Evolutionary conservation across 768 basidiomycete genomes (phyloP).

Genomic region (Amanita thiersii): DNA sequence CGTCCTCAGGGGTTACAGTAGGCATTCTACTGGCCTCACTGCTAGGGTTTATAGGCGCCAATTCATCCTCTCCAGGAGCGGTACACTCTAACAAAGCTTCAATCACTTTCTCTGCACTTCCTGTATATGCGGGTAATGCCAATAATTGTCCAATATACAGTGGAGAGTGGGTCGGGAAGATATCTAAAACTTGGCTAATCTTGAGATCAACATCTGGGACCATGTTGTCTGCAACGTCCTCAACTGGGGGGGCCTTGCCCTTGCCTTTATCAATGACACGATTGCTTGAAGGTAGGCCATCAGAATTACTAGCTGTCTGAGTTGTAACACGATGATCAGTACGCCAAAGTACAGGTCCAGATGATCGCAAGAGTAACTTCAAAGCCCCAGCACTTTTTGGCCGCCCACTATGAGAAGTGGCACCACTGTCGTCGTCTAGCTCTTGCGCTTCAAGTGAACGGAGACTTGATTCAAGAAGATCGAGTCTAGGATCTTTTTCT

Average conservation of each 20-base stretch:
- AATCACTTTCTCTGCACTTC: slow-evolving; percentile 54
- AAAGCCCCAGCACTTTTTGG: slow-evolving; percentile 46
- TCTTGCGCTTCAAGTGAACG: slow-evolving; percentile 26
- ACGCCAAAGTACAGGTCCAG: slow-evolving; percentile 36
- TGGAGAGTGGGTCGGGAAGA: slow-evolving; percentile 56
- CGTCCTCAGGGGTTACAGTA: slow-evolving; percentile 6
- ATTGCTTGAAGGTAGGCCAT: not conserved
- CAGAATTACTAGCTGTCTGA: not conserved
- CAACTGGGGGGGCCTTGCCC: slow-evolving; percentile 21
- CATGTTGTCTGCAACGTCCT: slow-evolving; percentile 20
- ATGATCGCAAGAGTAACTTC: slow-evolving; percentile 55
- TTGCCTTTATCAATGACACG: slow-evolving; percentile 29
- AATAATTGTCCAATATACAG: slow-evolving; percentile 56
- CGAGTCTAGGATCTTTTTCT: slow-evolving; percentile 51
- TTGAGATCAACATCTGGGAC: slow-evolving; percentile 47
- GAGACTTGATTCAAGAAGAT: slow-evolving; percentile 47
- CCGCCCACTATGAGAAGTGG: slow-evolving; percentile 11
- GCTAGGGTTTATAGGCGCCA: slow-evolving; percentile 6
- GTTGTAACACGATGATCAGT: not conserved
- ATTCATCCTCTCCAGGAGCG: slow-evolving; percentile 33
- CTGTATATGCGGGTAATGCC: slow-evolving; percentile 36
- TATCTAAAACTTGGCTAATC: slow-evolving; percentile 65
- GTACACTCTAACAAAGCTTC: slow-evolving; percentile 72
- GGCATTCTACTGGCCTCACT: not conserved
- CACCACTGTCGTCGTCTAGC: slow-evolving; percentile 8